A percentile compares a stretch with the other conserved stretches of the same genome.
phyloP scores from a whole-genome alignment of 305 asterid genomes.

The Monarda citriodora region DNA sequence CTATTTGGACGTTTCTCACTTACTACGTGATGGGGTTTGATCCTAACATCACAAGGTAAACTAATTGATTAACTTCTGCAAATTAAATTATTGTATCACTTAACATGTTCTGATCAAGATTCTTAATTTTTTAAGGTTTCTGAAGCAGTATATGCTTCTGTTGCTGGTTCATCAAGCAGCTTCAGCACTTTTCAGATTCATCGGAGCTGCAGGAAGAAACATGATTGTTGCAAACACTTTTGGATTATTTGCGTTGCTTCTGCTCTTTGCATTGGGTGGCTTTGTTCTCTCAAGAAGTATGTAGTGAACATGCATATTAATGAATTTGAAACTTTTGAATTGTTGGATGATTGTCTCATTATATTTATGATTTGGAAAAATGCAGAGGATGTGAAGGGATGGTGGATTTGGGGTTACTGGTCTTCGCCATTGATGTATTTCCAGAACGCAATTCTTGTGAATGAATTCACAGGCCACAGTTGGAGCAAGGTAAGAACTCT shows the following conservation, averaged over 20 bases:
- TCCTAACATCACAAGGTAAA: constrained; percentile 62
- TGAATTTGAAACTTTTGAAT: background rate
- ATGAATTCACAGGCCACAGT: constrained; percentile 58
- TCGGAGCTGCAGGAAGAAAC: constrained; percentile 70
- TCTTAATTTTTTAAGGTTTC: constrained; percentile 25
- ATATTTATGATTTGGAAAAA: background rate
- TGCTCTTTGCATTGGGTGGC: constrained; percentile 70
- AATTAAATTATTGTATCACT: too few species aligned
- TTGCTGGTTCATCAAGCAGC: constrained; percentile 51
- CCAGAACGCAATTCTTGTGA: constrained; percentile 61
- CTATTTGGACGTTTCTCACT: constrained; percentile 45
- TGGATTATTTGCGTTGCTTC: constrained; percentile 62
- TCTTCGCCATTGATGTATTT: constrained; percentile 76
- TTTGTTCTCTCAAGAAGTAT: constrained; percentile 63
- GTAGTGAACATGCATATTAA: background rate
- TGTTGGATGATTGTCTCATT: constrained; percentile 9
- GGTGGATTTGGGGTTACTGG: constrained; percentile 93
- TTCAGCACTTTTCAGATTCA: constrained; percentile 50
- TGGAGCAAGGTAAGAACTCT: constrained; percentile 44
- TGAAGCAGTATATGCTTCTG: constrained; percentile 53
- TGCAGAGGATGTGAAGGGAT: constrained; percentile 54
- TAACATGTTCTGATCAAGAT: too few species aligned
- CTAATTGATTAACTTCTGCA: too few species aligned
- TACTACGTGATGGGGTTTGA: constrained; percentile 66
- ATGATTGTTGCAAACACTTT: constrained; percentile 72